Evolutionary conservation across 2,329 filamentous ascomycete genomes (phyloP), one percentile per base, ranked within the genome.

Genomic region (Coniochaeta prunicola): DNA sequence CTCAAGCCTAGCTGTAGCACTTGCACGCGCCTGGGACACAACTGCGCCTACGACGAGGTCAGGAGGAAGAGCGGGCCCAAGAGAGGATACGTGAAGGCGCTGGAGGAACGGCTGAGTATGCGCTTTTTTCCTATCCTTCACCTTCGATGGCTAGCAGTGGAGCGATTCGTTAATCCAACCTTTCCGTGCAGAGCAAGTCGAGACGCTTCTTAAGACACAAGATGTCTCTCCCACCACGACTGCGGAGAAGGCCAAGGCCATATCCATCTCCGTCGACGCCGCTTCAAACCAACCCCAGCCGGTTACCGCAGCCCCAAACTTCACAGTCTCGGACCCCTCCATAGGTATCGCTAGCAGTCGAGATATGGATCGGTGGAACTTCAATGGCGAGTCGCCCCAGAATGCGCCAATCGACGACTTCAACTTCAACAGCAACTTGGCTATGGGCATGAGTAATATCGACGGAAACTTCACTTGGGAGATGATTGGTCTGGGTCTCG

Each of bases 11-110:
- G 89, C 65, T 96, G 92, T 71, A 91, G 89, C 67, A 96, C 92
- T 28, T 97, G 92, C 73, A 86, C 89, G 33, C 82, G 92, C n/a
- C 77, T 96, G 56, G 87, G 90, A 48, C 92, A 97, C 73, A 84
- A 88, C 58, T 96, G 92, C 76, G 87, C 89, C 61, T 96, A 96
- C 70, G 92, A 96, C 70, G 92, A 96, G 76, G 88, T 93, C 66
- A 85, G 92, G 70, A 90, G 91, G 76, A 96, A 96, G 83, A 96
- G 92, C 71, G 92, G 92, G 2, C 92, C 92, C 2, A 96, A 96
- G 78, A 83, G 92, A 70, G 92, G 92, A 66, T 96, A 97, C 71
- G 92, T 96, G 62, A 96, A 96, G 78, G 88, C 92, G 60, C 76
- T 97, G 65, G 94, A 97, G 74, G 92, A 96, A 71, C 85, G 94